Evolutionary conservation across 768 basidiomycete genomes (phyloP).

Genomic region (Chalciporus pseudorubinellus): DNA sequence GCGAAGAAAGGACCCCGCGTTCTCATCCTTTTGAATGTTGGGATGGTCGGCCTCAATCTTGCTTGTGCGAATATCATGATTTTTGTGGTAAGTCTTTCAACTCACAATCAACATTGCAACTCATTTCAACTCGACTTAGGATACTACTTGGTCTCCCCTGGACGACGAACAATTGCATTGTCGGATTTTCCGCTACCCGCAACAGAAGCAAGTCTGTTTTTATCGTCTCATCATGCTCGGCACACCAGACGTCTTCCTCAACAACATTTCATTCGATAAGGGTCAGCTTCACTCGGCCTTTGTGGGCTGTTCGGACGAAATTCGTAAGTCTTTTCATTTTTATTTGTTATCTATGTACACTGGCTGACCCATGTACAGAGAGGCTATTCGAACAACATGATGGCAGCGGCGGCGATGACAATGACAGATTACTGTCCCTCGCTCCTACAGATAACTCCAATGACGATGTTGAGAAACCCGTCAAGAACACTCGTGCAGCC

Average conservation of each 20-base stretch:
- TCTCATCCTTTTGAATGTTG: conserved; percentile 16
- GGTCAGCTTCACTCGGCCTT: background rate
- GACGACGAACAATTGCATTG: conserved; percentile 18
- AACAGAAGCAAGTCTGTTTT: conserved; percentile 15
- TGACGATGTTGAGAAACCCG: too few species aligned
- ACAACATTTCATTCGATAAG: conserved; percentile 22
- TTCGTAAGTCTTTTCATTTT: background rate
- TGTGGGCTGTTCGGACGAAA: background rate
- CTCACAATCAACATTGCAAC: background rate
- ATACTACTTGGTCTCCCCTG: conserved; percentile 21
- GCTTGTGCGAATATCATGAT: conserved; percentile 15
- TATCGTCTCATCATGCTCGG: conserved; percentile 10
- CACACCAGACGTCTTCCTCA: conserved; percentile 19
- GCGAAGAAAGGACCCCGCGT: background rate
- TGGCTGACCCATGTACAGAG: background rate
- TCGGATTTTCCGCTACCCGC: conserved; percentile 11
- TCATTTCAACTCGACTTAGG: conserved; percentile 7
- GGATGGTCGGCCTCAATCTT: conserved; percentile 13
- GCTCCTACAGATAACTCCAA: too few species aligned
- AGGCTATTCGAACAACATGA: too few species aligned
- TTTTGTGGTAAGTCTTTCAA: conserved; percentile 3
- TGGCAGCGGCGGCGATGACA: too few species aligned
- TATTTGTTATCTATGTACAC: too few species aligned
- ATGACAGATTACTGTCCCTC: too few species aligned
- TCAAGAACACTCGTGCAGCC: too few species aligned